These are phyloP conservation scores for Ceratobasidium sp. DNA, from an alignment of 1,284 basidiomycete genomes.

Conservation along the genomic window DNA sequence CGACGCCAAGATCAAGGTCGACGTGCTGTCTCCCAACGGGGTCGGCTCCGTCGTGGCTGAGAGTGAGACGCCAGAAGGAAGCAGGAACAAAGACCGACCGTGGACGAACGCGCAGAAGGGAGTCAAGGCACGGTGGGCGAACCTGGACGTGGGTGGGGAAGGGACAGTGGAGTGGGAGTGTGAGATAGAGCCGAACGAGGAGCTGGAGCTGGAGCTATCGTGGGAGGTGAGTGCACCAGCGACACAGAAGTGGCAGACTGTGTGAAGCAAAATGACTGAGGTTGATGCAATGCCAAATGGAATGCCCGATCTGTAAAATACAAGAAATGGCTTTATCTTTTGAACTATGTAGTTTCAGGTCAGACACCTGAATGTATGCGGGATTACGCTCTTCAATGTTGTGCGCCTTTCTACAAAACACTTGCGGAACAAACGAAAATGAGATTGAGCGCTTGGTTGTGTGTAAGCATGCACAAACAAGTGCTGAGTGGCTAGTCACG, in stretches of 20 bases:
- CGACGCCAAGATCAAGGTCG: slow-evolving; percentile 51
- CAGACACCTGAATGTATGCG: too few relatives aligned
- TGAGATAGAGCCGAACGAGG: slow-evolving; percentile 45
- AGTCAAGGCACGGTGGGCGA: slow-evolving; percentile 37
- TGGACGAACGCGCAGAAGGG: slow-evolving; percentile 8
- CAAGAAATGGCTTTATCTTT: too few relatives aligned
- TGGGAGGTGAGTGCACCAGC: slow-evolving; percentile 38
- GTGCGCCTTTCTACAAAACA: too few relatives aligned
- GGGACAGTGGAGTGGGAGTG: slow-evolving; percentile 52
- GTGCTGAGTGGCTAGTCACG: too few relatives aligned
- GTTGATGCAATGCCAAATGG: too few relatives aligned
- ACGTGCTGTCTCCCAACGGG: slow-evolving; percentile 49
- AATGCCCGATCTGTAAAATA: too few relatives aligned
- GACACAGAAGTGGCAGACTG: slow-evolving; percentile 47
- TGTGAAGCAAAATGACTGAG: neutral
- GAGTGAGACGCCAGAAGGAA: neutral
- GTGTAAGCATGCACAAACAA: too few relatives aligned
- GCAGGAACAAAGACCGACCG: slow-evolving; percentile 25
- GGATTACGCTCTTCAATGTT: too few relatives aligned
- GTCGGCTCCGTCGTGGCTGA: slow-evolving; percentile 34
- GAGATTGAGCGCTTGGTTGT: too few relatives aligned
- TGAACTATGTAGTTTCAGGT: too few relatives aligned
- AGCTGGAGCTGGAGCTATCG: slow-evolving; percentile 43
- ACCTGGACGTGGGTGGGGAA: slow-evolving; percentile 45
- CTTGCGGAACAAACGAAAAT: too few relatives aligned